Evolutionary conservation across 306 rosid species (phyloP), one percentile per base, ranked within the genome.

Genomic region (Vigna nakashimae): DNA sequence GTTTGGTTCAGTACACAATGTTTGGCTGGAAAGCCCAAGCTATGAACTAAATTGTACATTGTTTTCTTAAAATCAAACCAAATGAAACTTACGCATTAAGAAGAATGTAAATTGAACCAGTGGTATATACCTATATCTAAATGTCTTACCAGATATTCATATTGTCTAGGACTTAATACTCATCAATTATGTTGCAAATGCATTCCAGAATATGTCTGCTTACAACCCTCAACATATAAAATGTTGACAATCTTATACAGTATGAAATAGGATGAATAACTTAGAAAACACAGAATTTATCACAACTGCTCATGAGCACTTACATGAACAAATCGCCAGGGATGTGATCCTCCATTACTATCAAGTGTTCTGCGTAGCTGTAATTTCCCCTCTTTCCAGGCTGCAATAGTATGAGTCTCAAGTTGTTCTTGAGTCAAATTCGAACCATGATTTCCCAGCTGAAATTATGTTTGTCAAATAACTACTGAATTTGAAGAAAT

Each of bases 401-500:
- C 97, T 26, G 89, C 90, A 78, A 93, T 84, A 56, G 98, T 91
- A 87, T 91, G 97, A 75, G 89, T 93, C 80, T 91, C 95, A 42
- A 93, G 93, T 86, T 93, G 87, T 82, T 93, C 97, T 86, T 91
- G 97, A 2, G 97, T 86, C 88, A 93, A 78, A 82, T 83, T 86
- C 83, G 97, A 84, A 66, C 93, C 97, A 86, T 80, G 95, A 76
- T 76, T 89, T 69, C 97, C 92, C 84, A 93, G 89, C 98, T 93
- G 84, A 75, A 87, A 89, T 82, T 70, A 71, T 9, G n/a, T 5
- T 53, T 28, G 62, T 80, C 62, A 62, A 57, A 74, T 16, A 57
- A 74, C 59, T n/a, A 20, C 43, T 63, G 49, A 51, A 75, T 67
- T 69, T 9, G 78, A 52, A 46, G 45, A 77, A 36, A 69, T 30